Conservation (phyloP, 1,284 basidiomycete species). For the Microbotryum lychnidis-dioicae region DNA sequence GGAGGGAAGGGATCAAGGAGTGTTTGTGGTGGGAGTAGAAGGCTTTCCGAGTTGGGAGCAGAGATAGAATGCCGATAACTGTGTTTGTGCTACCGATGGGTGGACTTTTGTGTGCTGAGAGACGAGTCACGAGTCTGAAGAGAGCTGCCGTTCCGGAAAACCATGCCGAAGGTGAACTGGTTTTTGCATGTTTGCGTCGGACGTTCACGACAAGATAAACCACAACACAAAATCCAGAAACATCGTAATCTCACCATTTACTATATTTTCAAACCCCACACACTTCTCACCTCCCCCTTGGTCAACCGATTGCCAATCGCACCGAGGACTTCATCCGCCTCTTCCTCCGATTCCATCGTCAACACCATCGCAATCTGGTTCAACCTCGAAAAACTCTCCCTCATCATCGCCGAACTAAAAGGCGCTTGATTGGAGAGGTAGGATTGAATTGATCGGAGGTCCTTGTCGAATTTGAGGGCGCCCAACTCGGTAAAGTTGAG, state of each 20-base stretch:
- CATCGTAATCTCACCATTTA: neutral
- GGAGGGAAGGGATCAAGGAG: too few species aligned
- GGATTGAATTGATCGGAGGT: constrained; percentile 71
- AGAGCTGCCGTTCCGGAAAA: neutral
- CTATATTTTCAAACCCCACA: constrained; percentile 21
- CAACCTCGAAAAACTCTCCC: constrained; percentile 83
- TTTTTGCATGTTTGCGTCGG: neutral
- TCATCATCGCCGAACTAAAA: constrained; percentile 61
- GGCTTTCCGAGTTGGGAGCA: too few species aligned
- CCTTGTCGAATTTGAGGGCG: constrained; percentile 92
- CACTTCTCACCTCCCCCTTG: constrained; percentile 19
- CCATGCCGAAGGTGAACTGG: neutral
- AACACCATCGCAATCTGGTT: constrained; percentile 89
- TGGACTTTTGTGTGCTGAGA: too few species aligned
- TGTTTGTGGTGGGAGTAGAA: too few species aligned
- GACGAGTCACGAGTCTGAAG: neutral
- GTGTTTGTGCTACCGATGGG: too few species aligned
- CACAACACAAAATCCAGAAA: constrained; percentile 12
- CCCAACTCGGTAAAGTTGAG: constrained; percentile 89
- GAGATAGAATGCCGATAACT: too few species aligned
- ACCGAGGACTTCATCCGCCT: constrained; percentile 30
- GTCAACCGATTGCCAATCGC: constrained; percentile 27
- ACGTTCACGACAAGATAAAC: neutral
- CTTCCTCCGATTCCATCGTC: constrained; percentile 58
- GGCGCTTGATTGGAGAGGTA: constrained; percentile 77